A percentile compares a stretch with the other conserved stretches of the same genome.
Conservation (phyloP, 768 basidiomycete genomes). For the Boletus subparvulus region DNA sequence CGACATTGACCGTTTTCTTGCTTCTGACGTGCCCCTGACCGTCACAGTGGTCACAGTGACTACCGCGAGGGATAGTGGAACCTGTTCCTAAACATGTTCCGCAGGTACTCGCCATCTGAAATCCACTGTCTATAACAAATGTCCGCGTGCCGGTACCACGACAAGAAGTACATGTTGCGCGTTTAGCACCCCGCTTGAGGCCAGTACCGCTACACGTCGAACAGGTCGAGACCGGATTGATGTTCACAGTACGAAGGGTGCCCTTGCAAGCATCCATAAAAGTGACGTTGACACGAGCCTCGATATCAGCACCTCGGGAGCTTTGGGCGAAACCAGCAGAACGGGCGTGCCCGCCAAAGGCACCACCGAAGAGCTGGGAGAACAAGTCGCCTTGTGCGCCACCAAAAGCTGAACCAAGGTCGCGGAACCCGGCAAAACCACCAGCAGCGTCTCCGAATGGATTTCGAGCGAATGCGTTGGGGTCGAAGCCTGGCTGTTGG, state of each 20-base stretch:
- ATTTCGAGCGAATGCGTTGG: slow-evolving; percentile 69
- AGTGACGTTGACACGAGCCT: slow-evolving; percentile 67
- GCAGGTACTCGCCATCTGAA: slow-evolving; percentile 96
- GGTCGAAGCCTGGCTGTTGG: slow-evolving; percentile 92
- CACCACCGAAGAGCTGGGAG: slow-evolving; percentile 77
- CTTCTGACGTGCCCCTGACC: slow-evolving; percentile 87
- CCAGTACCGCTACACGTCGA: slow-evolving; percentile 82
- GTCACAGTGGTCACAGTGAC: slow-evolving; percentile 76
- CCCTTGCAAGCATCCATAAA: slow-evolving; percentile 98
- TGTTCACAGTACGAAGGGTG: slow-evolving; percentile 66
- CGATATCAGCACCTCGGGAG: slow-evolving; percentile 76
- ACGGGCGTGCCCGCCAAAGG: slow-evolving; percentile 51
- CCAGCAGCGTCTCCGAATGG: slow-evolving; percentile 49
- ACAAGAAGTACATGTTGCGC: slow-evolving; percentile 76
- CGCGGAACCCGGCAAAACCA: slow-evolving; percentile 73
- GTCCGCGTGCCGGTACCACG: slow-evolving; percentile 85
- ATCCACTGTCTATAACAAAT: slow-evolving; percentile 88
- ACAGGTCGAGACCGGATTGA: slow-evolving; percentile 83
- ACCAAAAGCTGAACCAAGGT: slow-evolving; percentile 63
- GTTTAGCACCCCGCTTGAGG: slow-evolving; percentile 81
- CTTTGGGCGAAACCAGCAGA: slow-evolving; percentile 43
- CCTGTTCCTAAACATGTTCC: slow-evolving; percentile 79
- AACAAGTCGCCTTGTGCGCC: slow-evolving; percentile 67
- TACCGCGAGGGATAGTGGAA: slow-evolving; percentile 70
- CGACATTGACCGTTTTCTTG: slow-evolving; percentile 73